A percentile compares a stretch with the other conserved stretches of the same genome.
Conservation (phyloP, 768 basidiomycete genomes). For the Macrolepiota albuminosa region DNA sequence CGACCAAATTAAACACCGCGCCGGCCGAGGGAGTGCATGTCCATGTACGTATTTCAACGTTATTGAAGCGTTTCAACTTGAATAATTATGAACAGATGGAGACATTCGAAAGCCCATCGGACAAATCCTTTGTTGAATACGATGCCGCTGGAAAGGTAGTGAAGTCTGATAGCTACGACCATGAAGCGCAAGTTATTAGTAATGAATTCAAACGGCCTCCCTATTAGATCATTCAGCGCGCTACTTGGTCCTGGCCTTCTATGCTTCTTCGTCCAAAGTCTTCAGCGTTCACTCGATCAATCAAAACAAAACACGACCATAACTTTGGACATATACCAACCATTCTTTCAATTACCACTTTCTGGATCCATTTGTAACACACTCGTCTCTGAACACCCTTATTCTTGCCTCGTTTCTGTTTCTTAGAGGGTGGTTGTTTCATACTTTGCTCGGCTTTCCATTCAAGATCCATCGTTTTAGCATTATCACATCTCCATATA, state of each 20-base stretch:
- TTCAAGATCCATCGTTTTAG: not conserved
- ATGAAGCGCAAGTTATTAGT: slow-evolving; percentile 53
- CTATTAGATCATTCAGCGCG: slow-evolving; percentile 22
- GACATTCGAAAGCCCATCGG: slow-evolving; percentile 48
- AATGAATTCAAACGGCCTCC: slow-evolving; percentile 63
- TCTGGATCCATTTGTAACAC: not conserved
- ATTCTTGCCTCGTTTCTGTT: not conserved
- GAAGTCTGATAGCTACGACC: slow-evolving; percentile 44
- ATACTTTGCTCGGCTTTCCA: not conserved
- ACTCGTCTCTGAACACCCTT: not conserved
- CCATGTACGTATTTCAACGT: slow-evolving; percentile 33
- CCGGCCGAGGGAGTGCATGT: slow-evolving; percentile 53
- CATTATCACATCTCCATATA: not conserved
- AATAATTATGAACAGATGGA: slow-evolving; percentile 48
- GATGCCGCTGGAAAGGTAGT: slow-evolving; percentile 52
- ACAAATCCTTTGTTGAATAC: slow-evolving; percentile 44
- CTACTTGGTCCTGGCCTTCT: not conserved
- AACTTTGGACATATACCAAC: not conserved
- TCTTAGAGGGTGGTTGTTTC: not conserved
- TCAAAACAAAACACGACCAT: too few relatives aligned
- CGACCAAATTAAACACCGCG: slow-evolving; percentile 29
- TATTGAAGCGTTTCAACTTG: not conserved
- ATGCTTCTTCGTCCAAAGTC: not conserved
- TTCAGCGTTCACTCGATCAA: not conserved
- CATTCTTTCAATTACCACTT: not conserved